Base-by-base conservation (phyloP, 352 stramenopile species). In the Pythium folliculosum region DNA sequence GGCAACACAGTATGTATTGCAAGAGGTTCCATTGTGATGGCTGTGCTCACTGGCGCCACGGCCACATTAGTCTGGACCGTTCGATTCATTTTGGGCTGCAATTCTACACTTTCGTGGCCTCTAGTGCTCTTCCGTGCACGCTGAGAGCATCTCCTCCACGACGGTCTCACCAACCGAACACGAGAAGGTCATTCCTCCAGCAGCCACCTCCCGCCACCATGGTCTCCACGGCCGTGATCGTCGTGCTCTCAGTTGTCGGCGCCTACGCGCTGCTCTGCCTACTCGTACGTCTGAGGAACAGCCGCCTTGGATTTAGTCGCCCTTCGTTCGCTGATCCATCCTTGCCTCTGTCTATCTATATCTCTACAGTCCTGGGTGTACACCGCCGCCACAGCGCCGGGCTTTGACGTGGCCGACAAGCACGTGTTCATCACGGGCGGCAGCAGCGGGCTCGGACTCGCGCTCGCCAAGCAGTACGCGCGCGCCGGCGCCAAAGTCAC, bases 391-490 rank as follows among this genome's bases (percentile, higher is more conserved):
- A 67, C 63, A 0, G 78, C 82, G n/a, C 80, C 78, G 23, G 74
- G 77, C 25, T 85, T 92, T 35, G 58, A 72, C 8, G 82, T 86
- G 27, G 60, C 65, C 25, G 76, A 56, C 64, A 79, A 82, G 49
- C 84, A 92, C 70, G 77, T 92, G 22, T 62, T 90, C 48, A 63
- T 92, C 60, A 89, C 82, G 0, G 80, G 77, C 2, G 66, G 65
- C 4, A 81, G 72, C 43, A 73, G 72, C 27, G 76, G 76, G 0
- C 53, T 90, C 12, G 82, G 84, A 4, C 73, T 92, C 23, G 72
- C 80, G 47, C 78, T 91, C 50, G 84, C 84, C 57, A 86, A 81
- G 50, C 82, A 89, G 12, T 92, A 91, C 49, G 68, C 75, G 0
- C 62, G 66, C 2, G 73, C 72, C 5, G 81, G 78, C 8, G 84